These are phyloP conservation scores for Eutrema japonicum DNA, from an alignment of 345 rosid species.

Conservation along the genomic window DNA sequence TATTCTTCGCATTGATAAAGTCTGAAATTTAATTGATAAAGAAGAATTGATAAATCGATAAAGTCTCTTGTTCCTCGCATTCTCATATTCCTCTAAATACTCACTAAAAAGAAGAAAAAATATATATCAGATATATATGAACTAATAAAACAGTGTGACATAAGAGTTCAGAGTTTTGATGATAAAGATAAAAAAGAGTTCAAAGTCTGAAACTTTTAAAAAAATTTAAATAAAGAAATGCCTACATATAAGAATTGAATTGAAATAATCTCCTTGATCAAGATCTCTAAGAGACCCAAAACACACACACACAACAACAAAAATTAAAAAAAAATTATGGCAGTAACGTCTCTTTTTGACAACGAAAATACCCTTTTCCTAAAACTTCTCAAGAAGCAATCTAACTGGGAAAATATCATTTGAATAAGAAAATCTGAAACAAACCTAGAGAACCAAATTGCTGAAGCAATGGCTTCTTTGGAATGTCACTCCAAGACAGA, in stretches of 20 bases:
- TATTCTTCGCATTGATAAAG: no score
- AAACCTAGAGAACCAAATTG: constrained; percentile 10
- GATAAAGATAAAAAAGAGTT: background rate
- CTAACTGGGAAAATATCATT: background rate
- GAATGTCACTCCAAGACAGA: constrained; percentile 12
- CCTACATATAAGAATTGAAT: background rate
- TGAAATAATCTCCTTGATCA: constrained; percentile 5
- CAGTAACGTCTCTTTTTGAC: constrained; percentile 19
- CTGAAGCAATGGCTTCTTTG: constrained; percentile 1
- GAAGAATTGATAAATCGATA: constrained; percentile 2
- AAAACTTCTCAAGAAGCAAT: constrained; percentile 29
- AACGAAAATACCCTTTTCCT: constrained; percentile 6
- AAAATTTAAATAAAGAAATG: constrained; percentile 4
- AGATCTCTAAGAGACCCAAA: constrained; percentile 28
- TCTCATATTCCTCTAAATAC: background rate
- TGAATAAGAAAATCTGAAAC: constrained; percentile 4
- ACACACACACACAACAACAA: background rate
- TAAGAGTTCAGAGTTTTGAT: background rate
- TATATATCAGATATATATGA: background rate
- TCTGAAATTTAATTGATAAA: background rate
- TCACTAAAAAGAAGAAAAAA: background rate
- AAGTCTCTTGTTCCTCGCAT: background rate
- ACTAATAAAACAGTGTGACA: constrained; percentile 30
- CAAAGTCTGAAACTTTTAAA: background rate
- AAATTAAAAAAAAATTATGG: no score